These are phyloP conservation scores for Zygoascus meyerae DNA, from an alignment of 1,139 yeast genomes.

Conservation along the genomic window DNA sequence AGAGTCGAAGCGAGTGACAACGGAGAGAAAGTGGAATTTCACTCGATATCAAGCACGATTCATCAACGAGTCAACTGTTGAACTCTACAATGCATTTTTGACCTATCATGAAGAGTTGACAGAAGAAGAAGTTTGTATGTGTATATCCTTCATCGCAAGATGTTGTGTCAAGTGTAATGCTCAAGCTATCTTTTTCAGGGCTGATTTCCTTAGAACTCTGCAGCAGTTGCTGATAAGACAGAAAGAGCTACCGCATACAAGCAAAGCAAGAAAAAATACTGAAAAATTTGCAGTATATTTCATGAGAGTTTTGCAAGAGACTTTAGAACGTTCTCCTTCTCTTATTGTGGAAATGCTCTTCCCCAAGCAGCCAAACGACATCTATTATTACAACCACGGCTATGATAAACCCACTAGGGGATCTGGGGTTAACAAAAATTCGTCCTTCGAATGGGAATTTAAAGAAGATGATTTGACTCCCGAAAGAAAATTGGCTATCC, in stretches of 20 bases:
- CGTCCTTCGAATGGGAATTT: constrained; percentile 22
- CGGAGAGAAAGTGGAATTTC: constrained; percentile 51
- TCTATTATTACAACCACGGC: constrained; percentile 43
- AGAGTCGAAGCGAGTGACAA: constrained; percentile 35
- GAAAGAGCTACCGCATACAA: constrained; percentile 32
- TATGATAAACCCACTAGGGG: constrained; percentile 17
- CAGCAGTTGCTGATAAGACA: constrained; percentile 41
- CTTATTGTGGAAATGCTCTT: constrained; percentile 65
- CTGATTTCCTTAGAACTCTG: constrained; percentile 65
- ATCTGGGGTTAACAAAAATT: too few species aligned
- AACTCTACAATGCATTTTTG: constrained; percentile 49
- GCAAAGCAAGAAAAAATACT: constrained; percentile 50
- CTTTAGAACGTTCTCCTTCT: constrained; percentile 47
- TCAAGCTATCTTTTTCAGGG: constrained; percentile 54
- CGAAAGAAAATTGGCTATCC: constrained; percentile 34
- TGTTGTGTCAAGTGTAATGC: constrained; percentile 61
- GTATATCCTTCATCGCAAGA: constrained; percentile 66
- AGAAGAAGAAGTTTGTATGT: constrained; percentile 55
- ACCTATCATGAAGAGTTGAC: constrained; percentile 57
- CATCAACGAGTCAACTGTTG: constrained; percentile 38
- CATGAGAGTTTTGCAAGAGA: constrained; percentile 56
- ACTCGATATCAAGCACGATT: constrained; percentile 37
- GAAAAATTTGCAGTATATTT: constrained; percentile 63
- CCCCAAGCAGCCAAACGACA: constrained; percentile 49
- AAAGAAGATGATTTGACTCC: constrained; percentile 21